These are phyloP conservation scores for Rasamsonia emersonii DNA, from an alignment of 2,329 filamentous ascomycete species.

Conservation along the genomic window DNA sequence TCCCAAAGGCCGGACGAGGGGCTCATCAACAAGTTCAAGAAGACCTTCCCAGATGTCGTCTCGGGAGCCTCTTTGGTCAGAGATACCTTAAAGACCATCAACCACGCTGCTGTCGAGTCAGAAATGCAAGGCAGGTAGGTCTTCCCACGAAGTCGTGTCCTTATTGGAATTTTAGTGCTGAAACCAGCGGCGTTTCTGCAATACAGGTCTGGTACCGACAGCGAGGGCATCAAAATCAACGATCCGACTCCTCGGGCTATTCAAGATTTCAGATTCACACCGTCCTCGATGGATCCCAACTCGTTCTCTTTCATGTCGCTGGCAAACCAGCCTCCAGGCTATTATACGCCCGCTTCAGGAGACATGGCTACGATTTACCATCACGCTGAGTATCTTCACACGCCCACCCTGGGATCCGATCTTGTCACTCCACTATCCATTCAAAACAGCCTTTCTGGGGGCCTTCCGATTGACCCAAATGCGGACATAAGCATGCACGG, in stretches of 20 bases:
- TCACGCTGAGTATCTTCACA: constrained; percentile 79
- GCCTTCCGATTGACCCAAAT: constrained; percentile 51
- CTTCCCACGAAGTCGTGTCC: not conserved
- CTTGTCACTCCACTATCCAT: constrained; percentile 77
- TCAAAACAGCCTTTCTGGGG: constrained; percentile 57
- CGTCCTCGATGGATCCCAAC: constrained; percentile 78
- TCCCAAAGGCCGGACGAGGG: constrained; percentile 81
- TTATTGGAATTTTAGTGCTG: not conserved
- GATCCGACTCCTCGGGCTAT: constrained; percentile 75
- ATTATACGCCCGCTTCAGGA: constrained; percentile 81
- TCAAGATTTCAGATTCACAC: constrained; percentile 82
- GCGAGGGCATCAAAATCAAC: constrained; percentile 58
- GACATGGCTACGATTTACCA: constrained; percentile 71
- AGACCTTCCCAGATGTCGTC: constrained; percentile 68
- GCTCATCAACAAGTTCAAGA: constrained; percentile 73
- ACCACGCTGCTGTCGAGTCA: constrained; percentile 14
- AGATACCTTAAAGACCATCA: constrained; percentile 26
- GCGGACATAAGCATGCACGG: constrained; percentile 60
- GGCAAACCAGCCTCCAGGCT: constrained; percentile 68
- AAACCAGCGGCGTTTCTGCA: constrained; percentile 1
- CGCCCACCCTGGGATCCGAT: constrained; percentile 63
- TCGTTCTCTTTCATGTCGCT: constrained; percentile 73
- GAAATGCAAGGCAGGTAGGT: constrained; percentile 13
- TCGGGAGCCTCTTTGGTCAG: constrained; percentile 35
- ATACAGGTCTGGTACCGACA: constrained; percentile 37